phyloP scores from a whole-genome alignment of 2,329 filamentous ascomycete genomes.

The Pestalotiopsis sp. region DNA sequence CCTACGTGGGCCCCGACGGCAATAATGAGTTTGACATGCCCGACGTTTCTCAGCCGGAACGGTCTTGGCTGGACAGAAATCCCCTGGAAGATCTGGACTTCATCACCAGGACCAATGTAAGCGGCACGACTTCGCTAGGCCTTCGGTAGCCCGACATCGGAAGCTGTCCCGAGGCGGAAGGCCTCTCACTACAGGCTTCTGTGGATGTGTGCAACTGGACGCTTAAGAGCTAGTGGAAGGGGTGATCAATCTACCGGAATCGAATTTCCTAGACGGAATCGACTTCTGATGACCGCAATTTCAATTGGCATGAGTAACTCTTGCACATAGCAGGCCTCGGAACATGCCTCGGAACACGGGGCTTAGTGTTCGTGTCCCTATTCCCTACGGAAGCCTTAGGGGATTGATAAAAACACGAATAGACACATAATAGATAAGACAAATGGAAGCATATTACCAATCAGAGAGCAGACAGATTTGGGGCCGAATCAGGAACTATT shows the following conservation, averaged over 20 bases:
- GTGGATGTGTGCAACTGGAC: not conserved
- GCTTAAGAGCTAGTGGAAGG: not conserved
- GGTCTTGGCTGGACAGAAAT: conserved; percentile 10
- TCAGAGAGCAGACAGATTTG: not conserved
- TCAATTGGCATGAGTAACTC: not conserved
- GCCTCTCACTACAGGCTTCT: not conserved
- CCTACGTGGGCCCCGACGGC: not conserved
- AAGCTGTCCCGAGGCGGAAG: not conserved
- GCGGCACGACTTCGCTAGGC: not conserved
- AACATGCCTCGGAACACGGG: not conserved
- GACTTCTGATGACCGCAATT: not conserved
- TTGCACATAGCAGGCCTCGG: not conserved
- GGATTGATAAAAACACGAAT: not conserved
- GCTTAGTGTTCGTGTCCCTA: not conserved
- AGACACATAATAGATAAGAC: not conserved
- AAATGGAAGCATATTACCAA: not conserved
- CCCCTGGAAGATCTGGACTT: conserved; percentile 14
- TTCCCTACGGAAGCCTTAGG: not conserved
- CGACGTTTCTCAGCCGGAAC: not conserved
- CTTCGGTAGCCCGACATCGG: not conserved
- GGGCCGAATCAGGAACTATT: not conserved
- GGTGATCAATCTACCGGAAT: not conserved
- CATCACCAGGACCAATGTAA: conserved; percentile 1
- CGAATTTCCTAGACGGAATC: not conserved
- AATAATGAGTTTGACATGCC: not conserved